Evolutionary conservation across 345 rosid genomes (phyloP), one percentile per base, ranked within the genome.

Genomic region (Rhizophora apiculata): DNA sequence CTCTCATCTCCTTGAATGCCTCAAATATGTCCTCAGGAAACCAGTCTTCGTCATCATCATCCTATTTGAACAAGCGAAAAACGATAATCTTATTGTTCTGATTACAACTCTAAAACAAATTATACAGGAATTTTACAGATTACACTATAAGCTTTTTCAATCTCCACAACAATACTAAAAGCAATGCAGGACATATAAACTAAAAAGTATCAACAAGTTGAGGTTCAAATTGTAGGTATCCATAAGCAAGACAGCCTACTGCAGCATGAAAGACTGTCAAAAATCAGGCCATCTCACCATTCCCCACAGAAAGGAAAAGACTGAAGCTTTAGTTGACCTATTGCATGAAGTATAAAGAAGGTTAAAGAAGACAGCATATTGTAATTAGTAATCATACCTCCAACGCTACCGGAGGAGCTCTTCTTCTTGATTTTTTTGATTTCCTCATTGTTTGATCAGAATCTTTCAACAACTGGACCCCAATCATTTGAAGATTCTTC

Each of bases 401-500:
- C 48, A 87, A 78, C 46, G 85, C 75, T 75, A 74, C 82, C 68
- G 86, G 90, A 67, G 90, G 75, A 29, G 71, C 75, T 68, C 84
- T 91, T 79, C 82, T 86, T 73, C 85, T 80, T 0, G 93, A 84
- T 85, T 87, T 88, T 79, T 85, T 88, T 60, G 90, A 79, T 62
- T 65, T 58, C 52, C 83, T 68, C 46, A 64, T 75, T 70, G 76
- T 75, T 79, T 88, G 86, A 69, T 85, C 91, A 27, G 88, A 80
- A 75, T 91, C 98, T 80, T 91, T 91, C 83, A 94, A 81, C 75
- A 94, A 81, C 68, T 94, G 98, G 54, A 89, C 91, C 64, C 98
- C 98, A 68, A 94, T 85, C 97, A 91, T 94, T 72, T 91, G 96
- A 74, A 88, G 93, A 68, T 91, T 90, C 64, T 77, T 87, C 84